Evolutionary conservation across 2,329 filamentous ascomycete genomes (phyloP).

Genomic region (Fusarium acutatum): DNA sequence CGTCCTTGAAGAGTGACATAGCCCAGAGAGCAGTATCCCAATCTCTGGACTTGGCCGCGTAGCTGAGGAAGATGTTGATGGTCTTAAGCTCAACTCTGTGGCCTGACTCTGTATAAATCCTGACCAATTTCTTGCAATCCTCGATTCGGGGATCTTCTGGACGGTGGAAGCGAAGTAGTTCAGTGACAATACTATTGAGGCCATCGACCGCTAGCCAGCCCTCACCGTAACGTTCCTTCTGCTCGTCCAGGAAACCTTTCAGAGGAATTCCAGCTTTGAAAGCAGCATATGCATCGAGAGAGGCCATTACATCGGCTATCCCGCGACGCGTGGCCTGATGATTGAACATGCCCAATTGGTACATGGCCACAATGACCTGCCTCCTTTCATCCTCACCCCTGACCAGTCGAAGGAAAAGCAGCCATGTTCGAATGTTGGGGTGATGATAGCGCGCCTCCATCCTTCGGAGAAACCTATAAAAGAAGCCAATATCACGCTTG

Average conservation of each 20-base stretch:
- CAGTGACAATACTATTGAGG: constrained; percentile 51
- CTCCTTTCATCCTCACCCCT: constrained; percentile 65
- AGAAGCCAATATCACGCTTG: constrained; percentile 52
- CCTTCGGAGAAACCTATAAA: constrained; percentile 50
- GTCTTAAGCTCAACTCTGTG: constrained; percentile 43
- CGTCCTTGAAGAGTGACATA: constrained; percentile 31
- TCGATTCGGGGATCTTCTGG: constrained; percentile 30
- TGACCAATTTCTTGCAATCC: constrained; percentile 43
- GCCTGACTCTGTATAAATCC: constrained; percentile 36
- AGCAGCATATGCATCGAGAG: constrained; percentile 54
- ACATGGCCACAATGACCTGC: constrained; percentile 58
- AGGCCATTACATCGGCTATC: constrained; percentile 55
- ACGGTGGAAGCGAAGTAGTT: constrained; percentile 52
- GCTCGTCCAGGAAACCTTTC: constrained; percentile 50
- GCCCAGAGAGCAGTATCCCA: constrained; percentile 47
- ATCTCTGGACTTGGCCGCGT: constrained; percentile 40
- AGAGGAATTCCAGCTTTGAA: constrained; percentile 48
- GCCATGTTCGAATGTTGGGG: constrained; percentile 58
- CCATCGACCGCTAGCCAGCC: constrained; percentile 54
- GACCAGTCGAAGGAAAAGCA: constrained; percentile 60
- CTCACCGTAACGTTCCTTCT: constrained; percentile 54
- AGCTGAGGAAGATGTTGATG: constrained; percentile 51
- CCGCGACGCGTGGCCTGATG: constrained; percentile 47
- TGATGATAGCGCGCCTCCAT: constrained; percentile 52
- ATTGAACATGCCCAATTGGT: constrained; percentile 53